Base-by-base conservation (phyloP, 768 basidiomycete species). In the Inosperma sp. region DNA sequence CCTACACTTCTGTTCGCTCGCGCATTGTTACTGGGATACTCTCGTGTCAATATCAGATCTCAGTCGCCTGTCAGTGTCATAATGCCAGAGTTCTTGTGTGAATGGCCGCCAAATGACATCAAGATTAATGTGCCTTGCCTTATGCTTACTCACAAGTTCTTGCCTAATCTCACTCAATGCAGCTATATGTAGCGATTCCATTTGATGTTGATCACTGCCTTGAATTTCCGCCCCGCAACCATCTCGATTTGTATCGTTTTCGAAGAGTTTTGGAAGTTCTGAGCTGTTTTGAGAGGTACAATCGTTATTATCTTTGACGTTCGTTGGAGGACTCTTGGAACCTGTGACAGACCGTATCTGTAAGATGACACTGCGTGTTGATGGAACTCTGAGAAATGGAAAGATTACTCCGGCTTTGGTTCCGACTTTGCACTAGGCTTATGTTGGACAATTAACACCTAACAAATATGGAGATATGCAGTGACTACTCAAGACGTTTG, bases 11-110 rank as follows among this genome's bases (percentile, higher is more conserved):
- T 52, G 46, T 56, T 52, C 49, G 48, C 56, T 52, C 43, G 56
- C 60, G 62, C 62, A 60, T 65, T 58, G 63, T 63, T 65, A 59
- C 62, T 49, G 60, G 50, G 42, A 56, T 58, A 56, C 55, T 56
- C 55, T 55, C 56, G 56, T 62, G 54, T 59, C 58, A 49, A 59
- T 57, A 59, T 51, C 54, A 58, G 56, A 49, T 34, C 27, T 35
- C 52, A 40, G 49, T 42, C 36, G 26, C 53, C 51, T 48, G 54
- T 58, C 56, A 59, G 54, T 56, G 27, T 37, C 49, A 46, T 16
- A 23, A 41, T 41, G 25, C n/a, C 3, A 41, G 13, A 12, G n/a
- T 12, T 41, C 25, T 17, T 33, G 31, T 16, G 31, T 33, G 39
- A n/a, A 25, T 35, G 43, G 43, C 34, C 36, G 35, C 48, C 31